Percentiles rank a stretch among this genome's conserved stretches.
phyloP scores from a whole-genome alignment of 345 rosid genomes.

The Orychophragmus violaceus region DNA sequence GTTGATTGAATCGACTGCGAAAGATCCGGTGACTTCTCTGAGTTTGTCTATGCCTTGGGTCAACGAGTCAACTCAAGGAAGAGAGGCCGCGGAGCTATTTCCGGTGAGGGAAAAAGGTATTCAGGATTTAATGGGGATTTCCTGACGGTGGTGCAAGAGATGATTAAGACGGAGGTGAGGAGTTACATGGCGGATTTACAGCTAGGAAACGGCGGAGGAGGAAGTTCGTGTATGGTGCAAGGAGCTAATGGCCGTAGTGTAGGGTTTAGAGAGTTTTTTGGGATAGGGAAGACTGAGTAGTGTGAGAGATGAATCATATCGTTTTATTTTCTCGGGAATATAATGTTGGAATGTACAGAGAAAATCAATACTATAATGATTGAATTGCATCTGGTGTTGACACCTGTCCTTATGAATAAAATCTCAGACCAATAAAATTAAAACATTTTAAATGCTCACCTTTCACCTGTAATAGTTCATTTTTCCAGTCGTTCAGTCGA shows the following conservation, averaged over 20 bases:
- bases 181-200: constrained; percentile 59
- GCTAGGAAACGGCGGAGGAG: constrained; percentile 32
- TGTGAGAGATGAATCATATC: neutral
- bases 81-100: constrained; percentile 3
- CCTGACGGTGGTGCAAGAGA: constrained; percentile 76
- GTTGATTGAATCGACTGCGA: constrained; percentile 32
- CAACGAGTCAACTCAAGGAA: constrained; percentile 21
- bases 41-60: constrained; percentile 58
- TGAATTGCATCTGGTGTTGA: too few relatives aligned
- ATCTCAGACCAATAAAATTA: too few relatives aligned
- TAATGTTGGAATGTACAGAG: constrained; percentile 6
- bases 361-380: too few relatives aligned
- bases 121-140: constrained; percentile 51
- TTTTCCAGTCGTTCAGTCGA: too few relatives aligned
- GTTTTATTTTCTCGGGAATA: constrained; percentile 23
- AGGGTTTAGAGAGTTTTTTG: constrained; percentile 59
- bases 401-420: too few relatives aligned
- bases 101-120: constrained; percentile 28
- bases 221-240: constrained; percentile 43
- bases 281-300: constrained; percentile 53
- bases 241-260: constrained; percentile 35
- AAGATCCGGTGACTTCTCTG: constrained; percentile 52
- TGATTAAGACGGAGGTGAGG: constrained; percentile 81
- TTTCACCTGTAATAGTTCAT: too few relatives aligned
- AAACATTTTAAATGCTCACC: too few relatives aligned